Evolutionary conservation across 495 filamentous ascomycete genomes (phyloP), one percentile per base, ranked within the genome.

Genomic region (Bombardia bombarda): DNA sequence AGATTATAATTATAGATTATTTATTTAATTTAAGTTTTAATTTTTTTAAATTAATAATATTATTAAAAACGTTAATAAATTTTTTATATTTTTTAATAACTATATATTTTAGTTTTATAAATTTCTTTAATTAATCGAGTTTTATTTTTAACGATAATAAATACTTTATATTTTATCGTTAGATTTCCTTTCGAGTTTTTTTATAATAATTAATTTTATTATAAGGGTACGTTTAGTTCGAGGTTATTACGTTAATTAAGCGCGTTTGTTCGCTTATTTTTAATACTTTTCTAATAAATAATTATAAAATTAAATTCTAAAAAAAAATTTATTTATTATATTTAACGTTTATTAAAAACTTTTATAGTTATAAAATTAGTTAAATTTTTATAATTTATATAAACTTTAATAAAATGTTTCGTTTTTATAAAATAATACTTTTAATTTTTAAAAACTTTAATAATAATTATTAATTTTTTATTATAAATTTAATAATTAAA

Each of bases 21-120:
- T 32, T 18, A 7, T 41, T 41, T 23, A 16, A 41, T n/a, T 21
- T 13, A 4, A 19, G 17, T 32, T 41, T 41, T 41, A 24, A 41
- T 31, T 31, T 22, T 28, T 25, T 8, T 13, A 14, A 26, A 40
- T 3, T n/a, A 12, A 21, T 18, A 41, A 18, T 20, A n/a, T 40
- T 28, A 22, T 32, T 41, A 4, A 31, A 23, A 14, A 28, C 32
- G 32, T 31, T 32, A 6, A 28, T 32, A 31, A 18, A 41, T 4
- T 22, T 28, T 40, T 28, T 5, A 7, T 13, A 14, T 25, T 22
- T 8, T 16, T 14, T 40, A 40, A 21, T 25, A 7, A 17, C 18
- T 7, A 13, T 38, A 28, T 21, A 5, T 6, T 26, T 28, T 28
- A 17, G n/a, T 21, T 4, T 14, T 28, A 16, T 25, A 21, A 13